phyloP scores from a whole-genome alignment of 176 grass and related monocot genomes.

The Eragrostis curvula region DNA sequence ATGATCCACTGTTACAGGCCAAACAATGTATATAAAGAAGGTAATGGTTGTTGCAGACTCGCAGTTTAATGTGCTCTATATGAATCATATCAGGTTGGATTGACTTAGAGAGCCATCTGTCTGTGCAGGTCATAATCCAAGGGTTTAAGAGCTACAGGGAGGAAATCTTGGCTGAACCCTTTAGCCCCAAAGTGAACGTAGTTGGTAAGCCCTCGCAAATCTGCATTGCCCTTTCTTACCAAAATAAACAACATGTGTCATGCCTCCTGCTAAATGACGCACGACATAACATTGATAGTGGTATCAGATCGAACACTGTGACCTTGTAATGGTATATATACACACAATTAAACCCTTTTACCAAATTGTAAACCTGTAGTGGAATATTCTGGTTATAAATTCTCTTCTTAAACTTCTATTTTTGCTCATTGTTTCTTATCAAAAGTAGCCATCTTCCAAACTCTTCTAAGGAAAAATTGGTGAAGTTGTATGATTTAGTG shows the following conservation, averaged over 20 bases:
- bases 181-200: conserved; percentile 95
- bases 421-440: neutral
- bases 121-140: conserved; percentile 80
- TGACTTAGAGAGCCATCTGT: conserved; percentile 7
- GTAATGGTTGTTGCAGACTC: too few species aligned
- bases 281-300: too few species aligned
- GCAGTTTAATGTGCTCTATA: too few species aligned
- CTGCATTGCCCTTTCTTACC: neutral
- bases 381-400: neutral
- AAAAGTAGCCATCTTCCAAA: neutral
- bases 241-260: too few species aligned
- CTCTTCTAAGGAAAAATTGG: conserved; percentile 1
- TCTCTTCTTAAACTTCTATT: neutral
- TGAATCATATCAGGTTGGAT: neutral
- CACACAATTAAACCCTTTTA: too few species aligned
- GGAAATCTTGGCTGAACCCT: conserved; percentile 83
- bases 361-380: neutral
- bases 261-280: too few species aligned
- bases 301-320: too few species aligned
- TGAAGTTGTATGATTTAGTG: neutral
- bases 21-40: too few species aligned
- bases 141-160: conserved; percentile 98
- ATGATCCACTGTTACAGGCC: too few species aligned
- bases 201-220: conserved; percentile 62
- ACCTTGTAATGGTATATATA: too few species aligned